Conservation (phyloP, 495 filamentous ascomycete genomes). For the Hypoxylon trugodes region DNA sequence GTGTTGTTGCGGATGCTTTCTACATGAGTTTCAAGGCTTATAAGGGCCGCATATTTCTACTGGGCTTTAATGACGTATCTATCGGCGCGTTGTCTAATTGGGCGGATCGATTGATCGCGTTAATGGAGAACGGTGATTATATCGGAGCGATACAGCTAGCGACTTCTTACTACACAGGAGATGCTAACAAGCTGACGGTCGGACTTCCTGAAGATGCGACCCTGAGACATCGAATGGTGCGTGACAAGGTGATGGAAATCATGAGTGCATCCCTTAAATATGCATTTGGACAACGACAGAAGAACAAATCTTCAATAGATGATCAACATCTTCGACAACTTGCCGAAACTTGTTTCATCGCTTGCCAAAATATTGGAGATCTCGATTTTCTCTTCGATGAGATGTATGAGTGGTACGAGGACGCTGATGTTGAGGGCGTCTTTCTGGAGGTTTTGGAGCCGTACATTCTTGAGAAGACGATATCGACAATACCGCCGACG, state of each 20-base stretch:
- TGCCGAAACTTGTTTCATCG: conserved; percentile 82
- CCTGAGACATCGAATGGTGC: conserved; percentile 80
- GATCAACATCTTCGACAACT: conserved; percentile 76
- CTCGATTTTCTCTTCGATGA: conserved; percentile 89
- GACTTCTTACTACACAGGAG: conserved; percentile 88
- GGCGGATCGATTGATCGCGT: conserved; percentile 94
- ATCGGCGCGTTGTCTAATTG: conserved; percentile 94
- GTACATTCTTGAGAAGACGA: conserved; percentile 79
- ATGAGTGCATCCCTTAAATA: conserved; percentile 93
- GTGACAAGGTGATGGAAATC: conserved; percentile 90
- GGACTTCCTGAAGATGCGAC: conserved; percentile 87
- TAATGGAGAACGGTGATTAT: conserved; percentile 95
- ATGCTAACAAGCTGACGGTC: conserved; percentile 88
- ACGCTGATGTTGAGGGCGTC: conserved; percentile 71
- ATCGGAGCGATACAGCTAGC: conserved; percentile 90
- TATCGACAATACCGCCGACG: conserved; percentile 78
- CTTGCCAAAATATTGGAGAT: conserved; percentile 78
- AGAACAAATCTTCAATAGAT: conserved; percentile 60
- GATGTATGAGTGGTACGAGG: conserved; percentile 88
- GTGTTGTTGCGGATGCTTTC: conserved; percentile 95
- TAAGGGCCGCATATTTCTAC: conserved; percentile 90
- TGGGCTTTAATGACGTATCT: conserved; percentile 89
- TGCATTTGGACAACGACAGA: conserved; percentile 71
- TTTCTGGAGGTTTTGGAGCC: conserved; percentile 89
- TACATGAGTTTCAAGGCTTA: conserved; percentile 97